A percentile compares a stretch with the other conserved stretches of the same genome.
phyloP scores from a whole-genome alignment of 441 rosid genomes.

The Melastoma candidum region DNA sequence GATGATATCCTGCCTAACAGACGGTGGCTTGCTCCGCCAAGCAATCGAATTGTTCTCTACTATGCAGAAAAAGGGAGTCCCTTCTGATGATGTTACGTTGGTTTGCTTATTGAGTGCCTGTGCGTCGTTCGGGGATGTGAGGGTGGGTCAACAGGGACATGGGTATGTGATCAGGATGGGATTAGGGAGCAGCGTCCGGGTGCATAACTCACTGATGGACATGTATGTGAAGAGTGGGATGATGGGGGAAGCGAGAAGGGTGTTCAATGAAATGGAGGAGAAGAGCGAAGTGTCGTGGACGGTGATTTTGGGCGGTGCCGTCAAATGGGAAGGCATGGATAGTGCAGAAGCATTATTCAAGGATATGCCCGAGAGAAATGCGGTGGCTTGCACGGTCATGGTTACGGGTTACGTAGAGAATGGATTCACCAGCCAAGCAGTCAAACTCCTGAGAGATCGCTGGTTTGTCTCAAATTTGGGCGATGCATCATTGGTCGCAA shows the following conservation, averaged over 20 bases:
- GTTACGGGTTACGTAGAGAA: constrained; percentile 50
- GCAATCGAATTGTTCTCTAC: constrained; percentile 35
- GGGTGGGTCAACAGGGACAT: constrained; percentile 51
- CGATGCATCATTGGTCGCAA: constrained; percentile 47
- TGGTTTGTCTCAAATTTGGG: constrained; percentile 25
- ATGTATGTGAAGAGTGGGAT: constrained; percentile 61
- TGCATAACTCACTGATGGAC: constrained; percentile 60
- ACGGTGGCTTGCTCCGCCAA: constrained; percentile 14
- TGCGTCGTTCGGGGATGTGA: constrained; percentile 28
- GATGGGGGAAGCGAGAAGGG: constrained; percentile 29
- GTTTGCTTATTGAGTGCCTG: constrained; percentile 46
- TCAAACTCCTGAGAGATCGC: constrained; percentile 38
- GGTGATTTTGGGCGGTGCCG: constrained; percentile 42
- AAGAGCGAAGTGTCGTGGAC: constrained; percentile 73
- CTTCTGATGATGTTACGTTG: constrained; percentile 45
- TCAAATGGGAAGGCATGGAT: constrained; percentile 54
- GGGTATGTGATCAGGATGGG: constrained; percentile 50
- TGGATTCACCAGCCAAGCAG: constrained; percentile 41
- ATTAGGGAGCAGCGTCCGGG: constrained; percentile 27
- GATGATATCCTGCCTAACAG: constrained; percentile 41
- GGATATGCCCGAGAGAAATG: constrained; percentile 64
- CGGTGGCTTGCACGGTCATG: constrained; percentile 69
- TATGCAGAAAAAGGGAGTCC: constrained; percentile 29
- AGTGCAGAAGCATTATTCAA: constrained; percentile 51
- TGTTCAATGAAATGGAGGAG: constrained; percentile 42